Percentiles rank a stretch among this genome's conserved stretches.
Evolutionary conservation across 805 yeast genomes (phyloP).

Genomic region (Barnettozyma sucrosica): DNA sequence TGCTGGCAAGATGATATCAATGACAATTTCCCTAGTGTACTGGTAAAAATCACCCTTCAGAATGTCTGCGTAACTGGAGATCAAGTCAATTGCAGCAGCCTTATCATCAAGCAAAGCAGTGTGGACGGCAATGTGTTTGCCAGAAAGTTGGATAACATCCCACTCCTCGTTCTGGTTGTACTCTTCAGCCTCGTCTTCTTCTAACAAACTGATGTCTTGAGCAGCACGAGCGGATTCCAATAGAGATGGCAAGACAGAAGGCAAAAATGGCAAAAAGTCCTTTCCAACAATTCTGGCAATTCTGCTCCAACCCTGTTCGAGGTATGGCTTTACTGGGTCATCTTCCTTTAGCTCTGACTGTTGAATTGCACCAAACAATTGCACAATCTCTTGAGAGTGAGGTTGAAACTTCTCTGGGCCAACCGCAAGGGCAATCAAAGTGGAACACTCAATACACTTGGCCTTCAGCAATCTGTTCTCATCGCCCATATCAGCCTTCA

Average conservation of each 20-base stretch:
- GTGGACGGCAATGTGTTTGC: conserved; percentile 91
- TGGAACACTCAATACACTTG: conserved; percentile 92
- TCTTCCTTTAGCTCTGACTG: conserved; percentile 52
- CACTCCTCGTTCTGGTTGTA: conserved; percentile 83
- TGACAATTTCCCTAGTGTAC: conserved; percentile 72
- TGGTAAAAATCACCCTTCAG: conserved; percentile 78
- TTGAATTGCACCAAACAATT: conserved; percentile 69
- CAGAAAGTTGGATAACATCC: conserved; percentile 88
- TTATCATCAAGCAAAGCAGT: conserved; percentile 94
- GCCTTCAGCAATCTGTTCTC: conserved; percentile 81
- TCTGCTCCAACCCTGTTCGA: conserved; percentile 96
- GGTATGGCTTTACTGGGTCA: conserved; percentile 80
- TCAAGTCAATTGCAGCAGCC: conserved; percentile 83
- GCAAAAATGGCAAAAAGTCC: conserved; percentile 79
- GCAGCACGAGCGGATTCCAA: conserved; percentile 80
- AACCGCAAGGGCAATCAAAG: conserved; percentile 90
- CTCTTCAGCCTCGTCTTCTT: conserved; percentile 83
- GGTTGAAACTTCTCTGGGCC: conserved; percentile 84
- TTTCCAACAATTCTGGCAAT: conserved; percentile 80
- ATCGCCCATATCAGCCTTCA: conserved; percentile 70
- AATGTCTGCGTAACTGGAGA: conserved; percentile 78
- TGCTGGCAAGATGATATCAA: conserved; percentile 80
- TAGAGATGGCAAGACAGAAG: conserved; percentile 85
- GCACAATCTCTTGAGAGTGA: conserved; percentile 67
- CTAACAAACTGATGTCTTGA: conserved; percentile 84